phyloP scores from a whole-genome alignment of 495 filamentous ascomycete species.

The Penicillium canescens region DNA sequence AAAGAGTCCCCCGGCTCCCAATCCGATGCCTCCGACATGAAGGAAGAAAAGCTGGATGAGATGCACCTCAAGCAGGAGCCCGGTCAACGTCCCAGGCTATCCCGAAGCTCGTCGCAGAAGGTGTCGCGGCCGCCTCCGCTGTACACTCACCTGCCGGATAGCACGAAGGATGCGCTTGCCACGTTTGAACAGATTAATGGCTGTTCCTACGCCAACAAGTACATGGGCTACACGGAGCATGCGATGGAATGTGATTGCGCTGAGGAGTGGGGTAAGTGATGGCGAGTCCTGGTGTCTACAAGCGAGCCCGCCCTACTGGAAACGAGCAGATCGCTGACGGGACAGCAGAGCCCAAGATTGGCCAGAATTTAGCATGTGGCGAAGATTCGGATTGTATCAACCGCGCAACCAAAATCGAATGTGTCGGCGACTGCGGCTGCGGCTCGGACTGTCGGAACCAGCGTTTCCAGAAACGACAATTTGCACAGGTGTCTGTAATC shows the following conservation, averaged over 20 bases:
- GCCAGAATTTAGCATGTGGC: slow-evolving; percentile 81
- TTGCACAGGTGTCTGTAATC: slow-evolving; percentile 90
- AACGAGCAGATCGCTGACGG: too few species aligned
- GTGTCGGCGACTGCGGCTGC: slow-evolving; percentile 81
- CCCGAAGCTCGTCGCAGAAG: slow-evolving; percentile 75
- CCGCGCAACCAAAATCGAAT: slow-evolving; percentile 96
- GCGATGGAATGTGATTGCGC: slow-evolving; percentile 93
- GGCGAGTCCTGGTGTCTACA: not conserved
- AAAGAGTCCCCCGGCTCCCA: slow-evolving; percentile 6
- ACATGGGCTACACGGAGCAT: slow-evolving; percentile 88
- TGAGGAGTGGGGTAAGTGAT: slow-evolving; percentile 92
- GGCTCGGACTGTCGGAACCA: slow-evolving; percentile 89
- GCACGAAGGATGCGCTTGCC: slow-evolving; percentile 68
- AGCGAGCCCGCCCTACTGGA: too few species aligned
- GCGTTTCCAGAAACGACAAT: slow-evolving; percentile 88
- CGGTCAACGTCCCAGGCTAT: slow-evolving; percentile 69
- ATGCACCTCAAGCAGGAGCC: slow-evolving; percentile 65
- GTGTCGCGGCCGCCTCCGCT: slow-evolving; percentile 59
- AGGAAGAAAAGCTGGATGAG: slow-evolving; percentile 42
- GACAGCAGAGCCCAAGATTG: slow-evolving; percentile 56
- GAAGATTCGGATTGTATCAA: slow-evolving; percentile 99
- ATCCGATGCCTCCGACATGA: slow-evolving; percentile 11
- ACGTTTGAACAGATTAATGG: slow-evolving; percentile 80
- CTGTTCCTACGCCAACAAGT: slow-evolving; percentile 86
- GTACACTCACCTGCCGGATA: slow-evolving; percentile 69